Base-by-base conservation (phyloP, 2,329 filamentous ascomycete species). In the Microcyclospora pomicola region DNA sequence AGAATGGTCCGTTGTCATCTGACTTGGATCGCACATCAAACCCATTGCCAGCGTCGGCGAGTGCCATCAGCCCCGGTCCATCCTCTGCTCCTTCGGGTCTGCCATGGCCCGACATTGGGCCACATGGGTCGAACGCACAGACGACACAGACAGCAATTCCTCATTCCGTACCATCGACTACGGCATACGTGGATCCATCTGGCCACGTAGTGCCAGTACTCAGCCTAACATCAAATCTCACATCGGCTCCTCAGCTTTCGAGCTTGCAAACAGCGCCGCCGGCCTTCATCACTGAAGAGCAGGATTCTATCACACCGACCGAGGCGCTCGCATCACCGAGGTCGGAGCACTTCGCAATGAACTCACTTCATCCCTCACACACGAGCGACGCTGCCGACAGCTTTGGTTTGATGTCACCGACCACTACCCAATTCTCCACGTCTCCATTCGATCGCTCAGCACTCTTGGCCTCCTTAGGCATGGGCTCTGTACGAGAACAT, bases 61-160 rank as follows among this genome's bases (percentile, higher is more conserved):
- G 19, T 24, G 19, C 46, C 9, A 44, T 61, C n/a, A 57, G 53
- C 27, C 71, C 75, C 0, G 77, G 77, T 0, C 77, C 78, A 9
- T 78, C 76, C 0, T 81, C 77, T 2, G 77, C 78, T 2, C 78
- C 78, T 1, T 73, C 75, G 7, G 75, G 64, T 37, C 72, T 75
- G 39, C 70, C 71, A 1, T 80, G 75, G 73, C 63, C 65, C 35
- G 64, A 67, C 33, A 60, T 63, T 27, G n/a, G 61, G n/a, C 33
- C 42, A 2, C 37, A 40, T 64, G 27, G 41, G 12, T 41, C 34
- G 24, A 29, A 6, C 19, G 19, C 10, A 31, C 37, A 41, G 30
- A 37, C 44, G 12, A 31, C 38, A 16, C 37, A 47, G 32, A 39
- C 49, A 3, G 37, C 48, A 34, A 50, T 44, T 31, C 42, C 19